Evolutionary conservation across 2,329 filamentous ascomycete genomes (phyloP).

Genomic region (Cladophialophora chaetospira): DNA sequence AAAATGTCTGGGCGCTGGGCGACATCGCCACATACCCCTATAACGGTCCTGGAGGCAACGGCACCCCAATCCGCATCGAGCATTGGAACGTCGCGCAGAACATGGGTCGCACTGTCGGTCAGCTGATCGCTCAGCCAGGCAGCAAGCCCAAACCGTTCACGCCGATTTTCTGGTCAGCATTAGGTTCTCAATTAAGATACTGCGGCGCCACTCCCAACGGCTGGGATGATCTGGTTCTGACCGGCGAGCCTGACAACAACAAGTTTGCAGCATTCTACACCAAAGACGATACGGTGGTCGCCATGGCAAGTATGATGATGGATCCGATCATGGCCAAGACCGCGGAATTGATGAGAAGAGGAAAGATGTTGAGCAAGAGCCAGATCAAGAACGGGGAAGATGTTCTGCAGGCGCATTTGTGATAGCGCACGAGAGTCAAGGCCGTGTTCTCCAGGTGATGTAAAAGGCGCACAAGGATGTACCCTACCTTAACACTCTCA

Average conservation of each 20-base stretch:
- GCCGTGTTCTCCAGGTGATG: neutral
- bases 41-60: constrained; percentile 80
- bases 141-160: constrained; percentile 72
- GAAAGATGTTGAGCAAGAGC: constrained; percentile 80
- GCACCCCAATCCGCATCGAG: constrained; percentile 78
- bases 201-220: constrained; percentile 83
- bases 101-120: constrained; percentile 76
- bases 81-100: constrained; percentile 98
- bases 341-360: constrained; percentile 79
- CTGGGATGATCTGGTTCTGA: constrained; percentile 81
- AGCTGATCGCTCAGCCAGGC: constrained; percentile 69
- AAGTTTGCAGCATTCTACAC: constrained; percentile 91
- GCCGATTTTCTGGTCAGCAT: constrained; percentile 94
- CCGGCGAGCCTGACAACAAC: constrained; percentile 72
- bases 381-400: constrained; percentile 63
- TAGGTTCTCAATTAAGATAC: constrained; percentile 87
- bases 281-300: constrained; percentile 81
- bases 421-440: constrained; percentile 8
- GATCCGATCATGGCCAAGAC: constrained; percentile 84
- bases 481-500: too few relatives aligned
- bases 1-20: constrained; percentile 87
- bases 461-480: neutral
- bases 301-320: constrained; percentile 85
- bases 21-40: constrained; percentile 97
- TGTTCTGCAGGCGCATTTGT: constrained; percentile 41